These are phyloP conservation scores for Stephania yunnanensis DNA, from an alignment of 164 flowering plant genomes.

Conservation along the genomic window DNA sequence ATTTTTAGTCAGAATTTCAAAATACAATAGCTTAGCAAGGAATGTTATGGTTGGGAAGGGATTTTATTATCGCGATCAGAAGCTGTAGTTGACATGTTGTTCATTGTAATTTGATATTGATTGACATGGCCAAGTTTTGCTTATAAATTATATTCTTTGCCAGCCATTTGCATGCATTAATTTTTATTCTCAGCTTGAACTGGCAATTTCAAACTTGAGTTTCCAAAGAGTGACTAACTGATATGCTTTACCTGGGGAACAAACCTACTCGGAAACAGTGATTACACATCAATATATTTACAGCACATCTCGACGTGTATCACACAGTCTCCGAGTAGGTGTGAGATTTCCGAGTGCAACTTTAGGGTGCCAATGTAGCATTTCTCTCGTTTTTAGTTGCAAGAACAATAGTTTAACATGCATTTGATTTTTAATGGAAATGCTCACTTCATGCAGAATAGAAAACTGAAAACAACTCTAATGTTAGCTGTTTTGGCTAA, in stretches of 20 bases:
- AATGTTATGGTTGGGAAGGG: neutral
- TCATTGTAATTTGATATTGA: neutral
- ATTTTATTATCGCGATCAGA: too few species aligned
- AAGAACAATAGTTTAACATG: neutral
- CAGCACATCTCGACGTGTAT: too few species aligned
- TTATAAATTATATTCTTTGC: neutral
- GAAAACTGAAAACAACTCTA: neutral
- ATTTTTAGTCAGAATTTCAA: neutral
- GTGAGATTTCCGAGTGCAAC: too few species aligned
- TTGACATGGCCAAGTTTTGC: neutral
- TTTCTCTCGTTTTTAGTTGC: too few species aligned
- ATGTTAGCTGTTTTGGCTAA: neutral
- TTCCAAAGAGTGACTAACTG: neutral
- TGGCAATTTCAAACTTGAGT: neutral
- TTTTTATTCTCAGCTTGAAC: neutral
- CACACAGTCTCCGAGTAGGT: too few species aligned
- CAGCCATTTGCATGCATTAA: neutral
- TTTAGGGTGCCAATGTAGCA: too few species aligned
- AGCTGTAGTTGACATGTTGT: neutral
- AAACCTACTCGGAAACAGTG: too few species aligned
- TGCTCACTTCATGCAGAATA: neutral
- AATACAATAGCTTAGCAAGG: neutral
- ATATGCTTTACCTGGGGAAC: neutral
- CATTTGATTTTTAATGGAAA: neutral
- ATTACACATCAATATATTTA: too few species aligned